Conservation (phyloP, 2,329 filamentous ascomycete species). For the Pseudogymnoascus sp. region DNA sequence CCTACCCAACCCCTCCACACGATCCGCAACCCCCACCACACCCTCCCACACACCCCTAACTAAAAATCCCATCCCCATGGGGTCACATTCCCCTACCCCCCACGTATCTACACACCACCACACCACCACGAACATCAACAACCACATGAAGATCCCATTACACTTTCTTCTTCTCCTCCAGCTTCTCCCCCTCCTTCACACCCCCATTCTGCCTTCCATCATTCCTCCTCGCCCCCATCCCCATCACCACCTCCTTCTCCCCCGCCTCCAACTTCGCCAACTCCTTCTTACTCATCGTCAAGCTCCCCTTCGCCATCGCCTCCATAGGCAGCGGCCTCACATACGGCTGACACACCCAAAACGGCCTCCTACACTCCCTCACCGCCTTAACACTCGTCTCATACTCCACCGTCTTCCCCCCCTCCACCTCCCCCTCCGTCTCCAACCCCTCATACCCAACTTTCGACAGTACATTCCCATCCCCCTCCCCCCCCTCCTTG, state of each 20-base stretch:
- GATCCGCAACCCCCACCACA: background rate
- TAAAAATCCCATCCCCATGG: background rate
- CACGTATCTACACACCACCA: background rate
- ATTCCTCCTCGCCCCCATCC: conserved; percentile 11
- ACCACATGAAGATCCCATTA: background rate
- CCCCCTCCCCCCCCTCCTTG: conserved; percentile 17
- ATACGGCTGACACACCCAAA: conserved; percentile 85
- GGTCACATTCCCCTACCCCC: background rate
- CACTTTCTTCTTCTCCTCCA: conserved; percentile 7
- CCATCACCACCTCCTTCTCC: conserved; percentile 20
- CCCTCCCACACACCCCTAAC: background rate
- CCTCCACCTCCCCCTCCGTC: conserved; percentile 23
- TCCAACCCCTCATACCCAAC: conserved; percentile 21
- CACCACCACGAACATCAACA: background rate
- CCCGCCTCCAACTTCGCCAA: conserved; percentile 36
- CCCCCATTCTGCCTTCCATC: conserved; percentile 5
- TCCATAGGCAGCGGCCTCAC: conserved; percentile 80
- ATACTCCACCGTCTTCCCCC: conserved; percentile 29
- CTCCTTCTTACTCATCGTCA: conserved; percentile 65
- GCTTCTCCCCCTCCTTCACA: conserved; percentile 13
- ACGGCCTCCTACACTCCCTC: conserved; percentile 67
- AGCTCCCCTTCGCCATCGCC: conserved; percentile 71
- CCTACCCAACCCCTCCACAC: background rate
- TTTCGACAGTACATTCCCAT: conserved; percentile 28
- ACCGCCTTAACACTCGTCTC: conserved; percentile 61